A percentile compares a stretch with the other conserved stretches of the same genome.
Evolutionary conservation across 179 eudicot genomes (phyloP).

Genomic region (Gypsophila paniculata): DNA sequence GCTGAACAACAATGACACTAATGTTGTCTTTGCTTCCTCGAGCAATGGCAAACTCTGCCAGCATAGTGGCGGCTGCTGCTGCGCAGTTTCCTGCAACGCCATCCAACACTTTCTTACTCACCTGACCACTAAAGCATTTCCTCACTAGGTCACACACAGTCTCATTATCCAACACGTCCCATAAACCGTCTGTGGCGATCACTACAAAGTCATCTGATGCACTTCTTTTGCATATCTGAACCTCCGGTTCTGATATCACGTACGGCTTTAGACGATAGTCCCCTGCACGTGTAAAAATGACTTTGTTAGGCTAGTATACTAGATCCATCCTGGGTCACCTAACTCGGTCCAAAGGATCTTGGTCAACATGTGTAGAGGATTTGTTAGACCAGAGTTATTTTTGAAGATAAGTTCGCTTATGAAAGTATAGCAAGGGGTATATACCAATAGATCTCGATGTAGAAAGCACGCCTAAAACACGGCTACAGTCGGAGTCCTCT

Average conservation of each 20-base stretch:
- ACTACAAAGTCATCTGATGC: slow-evolving; percentile 41
- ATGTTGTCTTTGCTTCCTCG: slow-evolving; percentile 51
- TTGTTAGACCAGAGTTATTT: no score
- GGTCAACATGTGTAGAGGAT: no score
- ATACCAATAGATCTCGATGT: slow-evolving; percentile 50
- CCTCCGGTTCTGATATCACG: slow-evolving; percentile 16
- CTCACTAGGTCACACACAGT: slow-evolving; percentile 40
- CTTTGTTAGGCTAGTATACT: no score
- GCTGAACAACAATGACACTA: slow-evolving; percentile 45
- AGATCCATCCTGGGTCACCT: no score
- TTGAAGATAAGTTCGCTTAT: no score
- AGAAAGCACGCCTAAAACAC: slow-evolving; percentile 42
- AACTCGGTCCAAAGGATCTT: no score
- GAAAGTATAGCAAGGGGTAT: neutral
- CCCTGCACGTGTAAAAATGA: neutral
- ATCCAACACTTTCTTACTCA: slow-evolving; percentile 15
- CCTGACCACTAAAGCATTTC: slow-evolving; percentile 31
- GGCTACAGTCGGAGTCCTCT: slow-evolving; percentile 27
- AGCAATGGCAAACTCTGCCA: slow-evolving; percentile 51
- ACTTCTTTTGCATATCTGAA: slow-evolving; percentile 27
- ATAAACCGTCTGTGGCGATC: slow-evolving; percentile 53
- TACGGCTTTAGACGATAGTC: slow-evolving; percentile 13
- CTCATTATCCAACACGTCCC: slow-evolving; percentile 51
- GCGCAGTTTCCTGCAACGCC: slow-evolving; percentile 12
- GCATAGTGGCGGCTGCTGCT: slow-evolving; percentile 36